phyloP scores from a whole-genome alignment of 345 rosid species.

The Raphanus sativus region DNA sequence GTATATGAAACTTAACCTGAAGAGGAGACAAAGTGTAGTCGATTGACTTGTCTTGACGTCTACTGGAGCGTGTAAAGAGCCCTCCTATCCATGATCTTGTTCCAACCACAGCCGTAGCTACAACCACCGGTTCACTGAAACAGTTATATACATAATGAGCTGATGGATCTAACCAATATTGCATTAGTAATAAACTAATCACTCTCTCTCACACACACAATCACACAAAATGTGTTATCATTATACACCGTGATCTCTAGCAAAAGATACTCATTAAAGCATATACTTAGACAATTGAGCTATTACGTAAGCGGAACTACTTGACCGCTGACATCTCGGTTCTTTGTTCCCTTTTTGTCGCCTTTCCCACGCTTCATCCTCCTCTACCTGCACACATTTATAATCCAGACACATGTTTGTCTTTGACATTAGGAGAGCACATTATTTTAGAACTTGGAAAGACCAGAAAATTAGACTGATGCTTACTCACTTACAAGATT shows the following conservation, averaged over 20 bases:
- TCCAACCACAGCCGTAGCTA: slow-evolving; percentile 94
- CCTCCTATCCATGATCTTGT: slow-evolving; percentile 92
- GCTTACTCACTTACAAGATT: slow-evolving; percentile 8
- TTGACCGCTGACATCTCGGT: slow-evolving; percentile 62
- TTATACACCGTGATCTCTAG: slow-evolving; percentile 15
- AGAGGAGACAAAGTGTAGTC: slow-evolving; percentile 61
- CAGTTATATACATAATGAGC: slow-evolving; percentile 4
- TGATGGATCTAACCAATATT: neutral
- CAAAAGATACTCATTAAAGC: slow-evolving; percentile 57
- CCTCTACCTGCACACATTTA: slow-evolving; percentile 64
- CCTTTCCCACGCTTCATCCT: slow-evolving; percentile 86
- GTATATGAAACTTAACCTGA: slow-evolving; percentile 51
- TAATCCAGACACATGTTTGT: slow-evolving; percentile 19
- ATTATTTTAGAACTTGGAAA: neutral
- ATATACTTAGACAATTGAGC: slow-evolving; percentile 56
- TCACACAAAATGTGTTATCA: neutral
- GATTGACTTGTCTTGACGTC: slow-evolving; percentile 53
- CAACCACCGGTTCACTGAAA: slow-evolving; percentile 43
- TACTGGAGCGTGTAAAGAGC: slow-evolving; percentile 62
- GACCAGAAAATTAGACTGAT: neutral
- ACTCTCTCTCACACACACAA: neutral
- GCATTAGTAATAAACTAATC: neutral
- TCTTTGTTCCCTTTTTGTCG: slow-evolving; percentile 63
- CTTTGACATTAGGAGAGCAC: neutral
- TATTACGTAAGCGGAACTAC: slow-evolving; percentile 57